Base-by-base conservation (phyloP, 495 filamentous ascomycete species). In the Neurospora pannonica region DNA sequence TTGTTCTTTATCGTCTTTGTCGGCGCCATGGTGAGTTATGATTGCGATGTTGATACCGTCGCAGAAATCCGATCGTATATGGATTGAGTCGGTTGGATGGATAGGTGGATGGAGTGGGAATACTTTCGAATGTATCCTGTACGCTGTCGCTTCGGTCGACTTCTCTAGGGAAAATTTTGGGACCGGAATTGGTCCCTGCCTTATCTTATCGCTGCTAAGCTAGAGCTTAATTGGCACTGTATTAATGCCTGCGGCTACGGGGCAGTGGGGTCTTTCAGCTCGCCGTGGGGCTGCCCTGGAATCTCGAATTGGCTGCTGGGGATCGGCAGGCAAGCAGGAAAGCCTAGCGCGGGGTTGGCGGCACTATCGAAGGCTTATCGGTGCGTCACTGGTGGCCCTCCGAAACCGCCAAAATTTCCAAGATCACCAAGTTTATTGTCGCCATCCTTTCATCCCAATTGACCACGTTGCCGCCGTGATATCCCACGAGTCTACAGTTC, bases 1-100 rank as follows among this genome's bases (percentile, higher is more conserved):
- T 88, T 89, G 71, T 86, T 88, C 78, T 89, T 89, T 38, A 89
- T 79, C 8, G 87, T 89, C 76, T 83, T 78, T 71, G 84, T 85
- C 15, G 84, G 85, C 76, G 84, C 85, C 87, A 89, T 89, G 62
- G 74, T 77, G 74, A 17, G 17, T 69, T 74, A 10, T 69, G 40
- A 3, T 69, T 46, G 73, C 72, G 71, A 37, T 54, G 70, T 38
- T 75, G n/a, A 67, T 67, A 9, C 3, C 5, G 54, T 34, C n/a
- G 43, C 8, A 34, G 34, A 36, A 70, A 28, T 36, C 28, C 11
- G 19, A 39, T 36, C 39, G 46, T 42, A 46, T 21, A 74, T 73
- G 72, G 73, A 71, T 48, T 42, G 71, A 21, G 13, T 39, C 36
- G 31, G 21, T 4, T 4, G 11, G 28, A 34, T 37, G 8, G 21